phyloP scores from a whole-genome alignment of 495 filamentous ascomycete species.

The Paragyromitra xinjiangensis region DNA sequence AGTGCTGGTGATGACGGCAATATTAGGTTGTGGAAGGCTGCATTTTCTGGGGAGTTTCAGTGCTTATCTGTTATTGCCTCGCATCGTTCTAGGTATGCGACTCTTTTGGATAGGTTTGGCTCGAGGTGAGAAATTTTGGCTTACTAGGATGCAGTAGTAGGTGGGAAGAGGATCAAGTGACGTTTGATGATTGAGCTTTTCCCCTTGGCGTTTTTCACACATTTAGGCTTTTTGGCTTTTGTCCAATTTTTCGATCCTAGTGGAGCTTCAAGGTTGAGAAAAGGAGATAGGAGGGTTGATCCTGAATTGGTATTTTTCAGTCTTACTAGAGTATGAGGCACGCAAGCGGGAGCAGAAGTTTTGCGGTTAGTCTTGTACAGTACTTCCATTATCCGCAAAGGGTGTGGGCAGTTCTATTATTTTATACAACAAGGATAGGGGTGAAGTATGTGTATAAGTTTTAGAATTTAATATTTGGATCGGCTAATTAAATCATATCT shows the following conservation, averaged over 20 bases:
- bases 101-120: not conserved
- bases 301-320: conserved; percentile 19
- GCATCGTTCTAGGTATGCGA: conserved; percentile 40
- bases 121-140: not conserved
- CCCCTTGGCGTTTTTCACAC: not conserved
- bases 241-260: not conserved
- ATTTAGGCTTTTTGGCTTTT: not conserved
- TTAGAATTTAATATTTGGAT: too few relatives aligned
- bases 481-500: too few relatives aligned
- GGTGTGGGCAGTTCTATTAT: not conserved
- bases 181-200: conserved; percentile 40
- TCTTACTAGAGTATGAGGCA: conserved; percentile 10
- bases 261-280: not conserved
- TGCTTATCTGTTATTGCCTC: conserved; percentile 56
- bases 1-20: conserved; percentile 70
- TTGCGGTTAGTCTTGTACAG: conserved; percentile 1
- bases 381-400: not conserved
- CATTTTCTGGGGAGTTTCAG: conserved; percentile 57
- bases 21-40: conserved; percentile 64
- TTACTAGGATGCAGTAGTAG: conserved; percentile 17
- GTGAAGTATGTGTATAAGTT: too few relatives aligned
- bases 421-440: not conserved
- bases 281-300: not conserved
- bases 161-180: conserved; percentile 41
- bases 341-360: not conserved